phyloP scores from a whole-genome alignment of 1,284 basidiomycete species.

The Ceratobasidium sp. region DNA sequence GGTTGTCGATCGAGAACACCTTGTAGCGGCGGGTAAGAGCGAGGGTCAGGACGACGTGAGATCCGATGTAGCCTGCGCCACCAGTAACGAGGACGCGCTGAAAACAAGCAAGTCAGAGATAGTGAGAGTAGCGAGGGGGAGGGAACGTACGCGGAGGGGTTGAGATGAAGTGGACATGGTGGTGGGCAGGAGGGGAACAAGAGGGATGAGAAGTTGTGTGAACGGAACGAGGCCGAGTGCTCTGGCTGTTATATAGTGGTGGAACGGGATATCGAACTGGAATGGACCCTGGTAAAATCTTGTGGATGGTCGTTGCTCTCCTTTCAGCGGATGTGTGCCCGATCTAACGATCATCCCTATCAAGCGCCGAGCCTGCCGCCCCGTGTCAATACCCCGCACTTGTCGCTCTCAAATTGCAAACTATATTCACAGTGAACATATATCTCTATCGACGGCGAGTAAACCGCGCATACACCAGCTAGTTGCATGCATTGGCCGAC shows the following conservation, averaged over 20 bases:
- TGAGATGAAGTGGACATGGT: constrained; percentile 38
- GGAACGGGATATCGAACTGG: constrained; percentile 39
- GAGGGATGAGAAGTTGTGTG: background rate
- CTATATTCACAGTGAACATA: constrained; percentile 5
- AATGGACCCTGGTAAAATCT: constrained; percentile 39
- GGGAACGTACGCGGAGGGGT: constrained; percentile 37
- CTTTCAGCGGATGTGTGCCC: constrained; percentile 38
- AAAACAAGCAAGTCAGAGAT: constrained; percentile 18
- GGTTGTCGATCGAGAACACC: constrained; percentile 92
- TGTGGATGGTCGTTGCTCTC: constrained; percentile 39
- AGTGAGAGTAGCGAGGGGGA: background rate
- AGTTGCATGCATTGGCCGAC: too few relatives aligned
- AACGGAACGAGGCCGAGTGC: background rate
- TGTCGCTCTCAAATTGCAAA: background rate
- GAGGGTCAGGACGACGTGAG: constrained; percentile 88
- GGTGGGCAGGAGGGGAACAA: background rate
- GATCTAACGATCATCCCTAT: constrained; percentile 39
- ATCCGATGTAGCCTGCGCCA: constrained; percentile 89
- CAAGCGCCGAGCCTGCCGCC: constrained; percentile 40
- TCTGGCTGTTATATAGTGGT: constrained; percentile 20
- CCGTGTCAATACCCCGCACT: constrained; percentile 19
- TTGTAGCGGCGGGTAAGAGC: constrained; percentile 90
- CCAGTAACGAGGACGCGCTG: constrained; percentile 84
- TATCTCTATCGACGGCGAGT: background rate
- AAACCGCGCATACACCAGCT: constrained; percentile 27